Evolutionary conservation across 2,329 filamentous ascomycete species (phyloP).

Genomic region (Talaromyces verruculosus): DNA sequence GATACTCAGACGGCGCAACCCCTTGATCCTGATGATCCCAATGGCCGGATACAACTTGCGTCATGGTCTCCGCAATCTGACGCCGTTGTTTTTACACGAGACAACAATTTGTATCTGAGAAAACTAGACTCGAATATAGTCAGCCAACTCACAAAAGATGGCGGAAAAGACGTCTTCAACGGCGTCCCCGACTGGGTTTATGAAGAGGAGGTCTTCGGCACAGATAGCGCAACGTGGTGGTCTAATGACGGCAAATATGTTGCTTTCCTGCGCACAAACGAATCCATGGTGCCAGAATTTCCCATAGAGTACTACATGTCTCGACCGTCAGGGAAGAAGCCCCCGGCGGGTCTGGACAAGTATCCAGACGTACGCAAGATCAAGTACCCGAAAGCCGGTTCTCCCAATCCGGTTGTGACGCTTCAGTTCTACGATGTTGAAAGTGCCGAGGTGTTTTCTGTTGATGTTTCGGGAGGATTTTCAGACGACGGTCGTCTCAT

Average conservation of each 20-base stretch:
- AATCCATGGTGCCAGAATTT: conserved; percentile 86
- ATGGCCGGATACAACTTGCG: conserved; percentile 74
- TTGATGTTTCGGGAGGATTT: conserved; percentile 76
- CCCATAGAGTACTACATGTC: conserved; percentile 92
- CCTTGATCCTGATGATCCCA: conserved; percentile 67
- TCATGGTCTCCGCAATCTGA: conserved; percentile 87
- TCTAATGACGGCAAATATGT: conserved; percentile 84
- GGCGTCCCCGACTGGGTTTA: conserved; percentile 98
- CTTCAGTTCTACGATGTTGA: conserved; percentile 84
- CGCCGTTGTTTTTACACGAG: conserved; percentile 80
- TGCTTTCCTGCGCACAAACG: conserved; percentile 90
- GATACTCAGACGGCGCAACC: conserved; percentile 73
- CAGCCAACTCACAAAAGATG: conserved; percentile 78
- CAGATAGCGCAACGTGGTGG: conserved; percentile 91
- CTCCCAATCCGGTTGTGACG: conserved; percentile 87
- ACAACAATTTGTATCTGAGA: conserved; percentile 88
- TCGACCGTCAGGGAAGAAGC: conserved; percentile 71
- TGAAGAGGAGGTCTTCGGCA: conserved; percentile 78
- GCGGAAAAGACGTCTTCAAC: conserved; percentile 86
- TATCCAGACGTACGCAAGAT: conserved; percentile 90
- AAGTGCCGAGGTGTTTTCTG: conserved; percentile 74
- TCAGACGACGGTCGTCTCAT: conserved; percentile 80
- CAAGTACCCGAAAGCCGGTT: conserved; percentile 96
- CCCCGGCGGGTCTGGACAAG: conserved; percentile 70
- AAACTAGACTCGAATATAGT: conserved; percentile 61